These are phyloP conservation scores for Isabelozyma rhagii DNA, from an alignment of 805 yeast genomes.

Conservation along the genomic window DNA sequence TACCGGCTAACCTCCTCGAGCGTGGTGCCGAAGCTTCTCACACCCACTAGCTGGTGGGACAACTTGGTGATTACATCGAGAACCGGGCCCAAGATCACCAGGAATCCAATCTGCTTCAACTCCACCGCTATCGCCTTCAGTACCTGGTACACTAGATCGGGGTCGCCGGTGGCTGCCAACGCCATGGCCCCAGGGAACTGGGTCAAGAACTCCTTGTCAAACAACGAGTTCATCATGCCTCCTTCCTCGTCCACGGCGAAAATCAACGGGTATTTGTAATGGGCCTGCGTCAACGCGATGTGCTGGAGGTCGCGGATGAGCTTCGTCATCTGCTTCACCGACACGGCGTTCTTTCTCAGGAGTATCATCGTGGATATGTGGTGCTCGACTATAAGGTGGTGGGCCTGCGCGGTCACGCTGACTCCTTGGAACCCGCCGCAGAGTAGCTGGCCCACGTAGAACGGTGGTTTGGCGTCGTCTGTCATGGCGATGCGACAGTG, in stretches of 20 bases:
- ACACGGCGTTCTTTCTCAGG: slow-evolving; percentile 48
- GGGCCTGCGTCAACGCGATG: slow-evolving; percentile 47
- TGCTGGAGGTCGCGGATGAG: slow-evolving; percentile 53
- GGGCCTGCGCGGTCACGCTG: slow-evolving; percentile 50
- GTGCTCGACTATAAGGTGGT: slow-evolving; percentile 48
- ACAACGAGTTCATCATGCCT: slow-evolving; percentile 58
- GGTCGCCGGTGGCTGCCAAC: slow-evolving; percentile 51
- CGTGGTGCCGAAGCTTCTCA: slow-evolving; percentile 60
- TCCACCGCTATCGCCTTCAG: slow-evolving; percentile 54
- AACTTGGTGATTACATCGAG: slow-evolving; percentile 57
- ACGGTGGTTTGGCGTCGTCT: not conserved
- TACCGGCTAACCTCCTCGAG: slow-evolving; percentile 55
- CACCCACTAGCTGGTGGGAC: slow-evolving; percentile 56
- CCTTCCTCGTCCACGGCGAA: slow-evolving; percentile 64
- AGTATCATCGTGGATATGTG: slow-evolving; percentile 52
- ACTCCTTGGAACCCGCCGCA: slow-evolving; percentile 61
- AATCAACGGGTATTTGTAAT: slow-evolving; percentile 50
- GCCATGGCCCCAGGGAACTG: slow-evolving; percentile 70
- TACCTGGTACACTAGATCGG: slow-evolving; percentile 47
- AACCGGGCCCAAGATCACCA: slow-evolving; percentile 58
- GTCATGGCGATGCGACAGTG: not conserved
- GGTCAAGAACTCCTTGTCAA: slow-evolving; percentile 48
- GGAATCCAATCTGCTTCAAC: slow-evolving; percentile 52
- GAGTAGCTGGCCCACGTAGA: slow-evolving; percentile 47
- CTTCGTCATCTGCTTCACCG: slow-evolving; percentile 46